These are phyloP conservation scores for Nyctanthes arbortristis DNA, from an alignment of 257 asterid species.

Conservation along the genomic window DNA sequence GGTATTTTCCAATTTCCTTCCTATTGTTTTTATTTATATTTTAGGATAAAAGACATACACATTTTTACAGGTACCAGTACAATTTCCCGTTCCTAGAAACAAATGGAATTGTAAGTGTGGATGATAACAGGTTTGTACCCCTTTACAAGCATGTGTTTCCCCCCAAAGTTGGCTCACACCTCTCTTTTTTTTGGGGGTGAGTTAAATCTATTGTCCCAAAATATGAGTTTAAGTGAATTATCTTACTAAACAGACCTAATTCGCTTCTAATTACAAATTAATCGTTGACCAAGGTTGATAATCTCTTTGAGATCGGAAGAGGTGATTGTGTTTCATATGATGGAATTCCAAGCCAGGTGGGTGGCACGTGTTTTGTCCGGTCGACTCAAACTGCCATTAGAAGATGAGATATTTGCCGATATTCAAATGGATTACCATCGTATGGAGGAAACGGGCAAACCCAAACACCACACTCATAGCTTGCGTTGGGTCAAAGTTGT, in stretches of 20 bases:
- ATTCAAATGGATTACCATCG: conserved; percentile 36
- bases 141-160: conserved; percentile 63
- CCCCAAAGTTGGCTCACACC: conserved; percentile 61
- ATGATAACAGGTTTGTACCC: conserved; percentile 57
- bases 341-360: conserved; percentile 69
- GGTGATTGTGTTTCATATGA: conserved; percentile 27
- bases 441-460: conserved; percentile 41
- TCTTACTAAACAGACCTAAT: too few species aligned
- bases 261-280: too few species aligned
- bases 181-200: conserved; percentile 49
- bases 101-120: conserved; percentile 46
- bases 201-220: background rate
- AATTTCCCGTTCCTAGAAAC: conserved; percentile 56
- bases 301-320: background rate
- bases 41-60: background rate
- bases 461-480: conserved; percentile 41
- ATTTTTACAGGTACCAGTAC: conserved; percentile 40
- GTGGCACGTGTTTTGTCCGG: conserved; percentile 51
- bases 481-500: conserved; percentile 3
- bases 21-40: background rate
- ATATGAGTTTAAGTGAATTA: too few species aligned
- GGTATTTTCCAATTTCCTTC: too few species aligned
- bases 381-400: conserved; percentile 40
- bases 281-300: too few species aligned
- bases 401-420: conserved; percentile 48